These are phyloP conservation scores for Tuber calosporum DNA, from an alignment of 495 filamentous ascomycete genomes.

Conservation along the genomic window DNA sequence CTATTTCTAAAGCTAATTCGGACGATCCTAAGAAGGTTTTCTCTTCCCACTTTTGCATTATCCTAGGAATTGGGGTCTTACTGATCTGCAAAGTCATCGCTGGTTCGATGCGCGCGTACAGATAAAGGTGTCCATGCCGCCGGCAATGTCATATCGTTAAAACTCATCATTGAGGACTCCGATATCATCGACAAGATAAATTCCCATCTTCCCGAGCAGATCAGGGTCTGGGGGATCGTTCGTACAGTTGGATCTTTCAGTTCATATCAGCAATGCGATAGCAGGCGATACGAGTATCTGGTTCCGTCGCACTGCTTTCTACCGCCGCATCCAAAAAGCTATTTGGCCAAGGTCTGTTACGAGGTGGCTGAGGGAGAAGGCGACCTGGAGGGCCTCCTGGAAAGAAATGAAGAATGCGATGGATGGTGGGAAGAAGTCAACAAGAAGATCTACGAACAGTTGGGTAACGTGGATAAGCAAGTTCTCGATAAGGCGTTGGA, in stretches of 20 bases:
- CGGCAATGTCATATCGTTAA: constrained; percentile 90
- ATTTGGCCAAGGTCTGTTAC: constrained; percentile 67
- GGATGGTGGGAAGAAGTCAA: constrained; percentile 75
- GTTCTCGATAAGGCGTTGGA: constrained; percentile 38
- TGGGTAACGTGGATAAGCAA: constrained; percentile 42
- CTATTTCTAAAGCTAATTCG: constrained; percentile 93
- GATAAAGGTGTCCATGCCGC: constrained; percentile 98
- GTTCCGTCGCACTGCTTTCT: constrained; percentile 86
- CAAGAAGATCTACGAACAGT: constrained; percentile 64
- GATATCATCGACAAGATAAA: constrained; percentile 89
- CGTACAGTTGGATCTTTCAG: constrained; percentile 78
- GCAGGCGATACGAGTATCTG: constrained; percentile 90
- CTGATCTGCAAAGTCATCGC: constrained; percentile 53
- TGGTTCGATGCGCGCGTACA: constrained; percentile 87
- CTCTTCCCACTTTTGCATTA: neutral
- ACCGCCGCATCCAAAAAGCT: constrained; percentile 82
- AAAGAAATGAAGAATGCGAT: constrained; percentile 66
- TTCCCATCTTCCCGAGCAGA: constrained; percentile 70
- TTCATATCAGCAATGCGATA: constrained; percentile 86
- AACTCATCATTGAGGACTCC: constrained; percentile 86
- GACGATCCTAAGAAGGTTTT: constrained; percentile 80
- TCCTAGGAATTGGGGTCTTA: neutral
- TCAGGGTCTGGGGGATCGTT: constrained; percentile 86
- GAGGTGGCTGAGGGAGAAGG: constrained; percentile 64
- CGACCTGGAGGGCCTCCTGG: constrained; percentile 58